A percentile compares a stretch with the other conserved stretches of the same genome.
phyloP scores from a whole-genome alignment of 176 grass and related monocot species.

The Areca catechu region DNA sequence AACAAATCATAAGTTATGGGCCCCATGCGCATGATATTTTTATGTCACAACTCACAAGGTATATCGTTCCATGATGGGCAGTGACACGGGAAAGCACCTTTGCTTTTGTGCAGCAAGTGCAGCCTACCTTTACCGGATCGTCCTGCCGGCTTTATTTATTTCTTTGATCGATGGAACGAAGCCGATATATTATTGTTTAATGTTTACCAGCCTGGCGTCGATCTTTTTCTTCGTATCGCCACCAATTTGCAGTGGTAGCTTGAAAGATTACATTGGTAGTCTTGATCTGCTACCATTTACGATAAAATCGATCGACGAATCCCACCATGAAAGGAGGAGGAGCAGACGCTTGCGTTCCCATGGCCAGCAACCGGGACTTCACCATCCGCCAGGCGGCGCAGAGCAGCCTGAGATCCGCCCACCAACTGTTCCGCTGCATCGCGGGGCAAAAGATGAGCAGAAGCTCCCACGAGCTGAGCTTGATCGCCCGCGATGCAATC shows the following conservation, averaged over 20 bases:
- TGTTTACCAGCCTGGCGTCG: neutral
- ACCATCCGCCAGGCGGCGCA: slow-evolving; percentile 8
- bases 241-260: neutral
- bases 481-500: neutral
- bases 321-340: neutral
- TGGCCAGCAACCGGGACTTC: neutral
- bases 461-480: slow-evolving; percentile 1
- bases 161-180: no score
- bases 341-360: neutral
- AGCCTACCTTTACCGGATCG: neutral
- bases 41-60: no score
- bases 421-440: slow-evolving; percentile 3
- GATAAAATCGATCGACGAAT: neutral
- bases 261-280: neutral
- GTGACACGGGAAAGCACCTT: neutral
- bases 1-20: neutral
- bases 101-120: neutral
- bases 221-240: neutral
- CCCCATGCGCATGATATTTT: neutral
- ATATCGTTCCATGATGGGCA: neutral
- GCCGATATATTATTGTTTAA: no score
- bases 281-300: neutral
- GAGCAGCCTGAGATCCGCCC: slow-evolving; percentile 6
- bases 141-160: neutral
- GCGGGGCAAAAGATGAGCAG: neutral